Evolutionary conservation across 2,329 filamentous ascomycete species (phyloP).

Genomic region (Cladosporium sp.): DNA sequence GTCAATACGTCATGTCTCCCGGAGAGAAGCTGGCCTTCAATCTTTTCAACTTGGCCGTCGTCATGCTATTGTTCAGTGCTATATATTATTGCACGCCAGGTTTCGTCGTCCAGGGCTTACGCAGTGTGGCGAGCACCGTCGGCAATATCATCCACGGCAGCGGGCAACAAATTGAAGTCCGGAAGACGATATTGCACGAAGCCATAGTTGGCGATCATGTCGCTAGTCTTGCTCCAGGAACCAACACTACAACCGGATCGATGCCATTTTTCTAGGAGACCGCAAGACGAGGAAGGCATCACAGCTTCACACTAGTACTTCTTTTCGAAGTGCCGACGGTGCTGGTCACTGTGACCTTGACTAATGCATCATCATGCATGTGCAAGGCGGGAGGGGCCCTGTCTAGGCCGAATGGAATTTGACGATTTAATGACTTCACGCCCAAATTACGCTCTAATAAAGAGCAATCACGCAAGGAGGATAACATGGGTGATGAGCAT

Average conservation of each 20-base stretch:
- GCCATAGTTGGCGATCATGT: neutral
- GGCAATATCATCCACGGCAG: neutral
- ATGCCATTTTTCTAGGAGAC: too few relatives aligned
- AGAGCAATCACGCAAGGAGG: too few relatives aligned
- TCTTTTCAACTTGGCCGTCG: conserved; percentile 18
- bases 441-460: too few relatives aligned
- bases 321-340: neutral
- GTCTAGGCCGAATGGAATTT: too few relatives aligned
- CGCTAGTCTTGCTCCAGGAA: neutral
- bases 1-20: conserved; percentile 26
- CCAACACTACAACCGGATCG: too few relatives aligned
- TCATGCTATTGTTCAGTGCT: conserved; percentile 11
- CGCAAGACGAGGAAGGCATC: too few relatives aligned
- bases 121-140: neutral
- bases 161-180: neutral
- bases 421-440: too few relatives aligned
- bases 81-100: conserved; percentile 20
- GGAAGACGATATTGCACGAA: neutral
- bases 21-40: conserved; percentile 28
- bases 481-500: too few relatives aligned
- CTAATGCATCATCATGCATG: neutral
- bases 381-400: neutral
- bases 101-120: conserved; percentile 24
- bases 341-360: neutral
- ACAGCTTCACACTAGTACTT: too few relatives aligned